Evolutionary conservation across 1,284 basidiomycete species (phyloP), one percentile per base, ranked within the genome.

Genomic region (Moniliophthora roreri): DNA sequence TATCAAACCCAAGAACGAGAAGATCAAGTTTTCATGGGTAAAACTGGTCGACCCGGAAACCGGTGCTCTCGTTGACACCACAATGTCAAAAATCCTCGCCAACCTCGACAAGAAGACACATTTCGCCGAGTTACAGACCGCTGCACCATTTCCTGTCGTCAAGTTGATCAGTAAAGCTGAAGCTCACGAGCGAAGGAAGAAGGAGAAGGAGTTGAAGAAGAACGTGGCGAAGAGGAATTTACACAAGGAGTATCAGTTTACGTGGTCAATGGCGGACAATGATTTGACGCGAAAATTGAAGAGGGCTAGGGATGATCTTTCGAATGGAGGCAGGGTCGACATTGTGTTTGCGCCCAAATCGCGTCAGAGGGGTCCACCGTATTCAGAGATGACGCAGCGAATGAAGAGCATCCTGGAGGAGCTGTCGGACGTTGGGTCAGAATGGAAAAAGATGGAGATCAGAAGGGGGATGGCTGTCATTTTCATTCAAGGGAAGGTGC

Each of bases 201-300:
- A 71, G 46, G 62, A 63, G 34, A 72, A 68, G 56, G 62, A 63
- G 49, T 67, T 68, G 50, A 62, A 68, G 32, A 72, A 65, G 52
- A 67, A 64, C 53, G 63, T 58, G 6, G 62, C 59, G 37, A 69
- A 68, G 54, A 64, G 66, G 20, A 71, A 69, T 44, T 71, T 77
- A 49, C 65, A 71, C 52, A 92, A 91, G 71, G 87, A 91, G 71
- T 73, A 91, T 3, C 87, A 89, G 68, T 63, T 93, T 53, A 83
- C 84, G 5, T 93, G 89, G 87, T 75, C 73, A 8, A 80, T 84
- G 21, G 81, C 72, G 8, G 58, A 67, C 20, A 79, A 75, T 15
- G 91, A 93, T 62, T 62, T 87, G 15, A 72, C 73, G 36, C 86
- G 87, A 67, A 93, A 91, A 65, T 59, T 93, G 35, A 74, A 72